A percentile compares a stretch with the other conserved stretches of the same genome.
These are phyloP conservation scores for Patellifolia procumbens DNA, from an alignment of 179 eudicot species.

Conservation along the genomic window DNA sequence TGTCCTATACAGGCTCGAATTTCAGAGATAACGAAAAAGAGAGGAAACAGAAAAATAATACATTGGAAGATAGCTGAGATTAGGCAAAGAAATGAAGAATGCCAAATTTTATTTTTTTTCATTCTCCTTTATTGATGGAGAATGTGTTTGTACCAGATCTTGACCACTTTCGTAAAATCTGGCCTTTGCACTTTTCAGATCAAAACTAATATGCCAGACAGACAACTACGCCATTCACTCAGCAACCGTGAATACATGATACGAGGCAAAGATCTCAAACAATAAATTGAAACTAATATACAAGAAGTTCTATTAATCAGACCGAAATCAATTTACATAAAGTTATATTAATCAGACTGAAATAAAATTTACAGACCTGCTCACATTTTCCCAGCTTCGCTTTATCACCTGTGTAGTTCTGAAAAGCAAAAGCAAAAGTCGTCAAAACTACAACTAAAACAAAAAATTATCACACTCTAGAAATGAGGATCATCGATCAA, in stretches of 20 bases:
- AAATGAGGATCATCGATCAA: background rate
- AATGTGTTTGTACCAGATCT: background rate
- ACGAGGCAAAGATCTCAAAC: background rate
- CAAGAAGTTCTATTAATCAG: background rate
- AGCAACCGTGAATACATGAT: background rate
- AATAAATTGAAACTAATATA: background rate
- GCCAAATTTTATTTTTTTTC: background rate
- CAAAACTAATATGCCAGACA: conserved; percentile 9
- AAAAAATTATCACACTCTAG: background rate
- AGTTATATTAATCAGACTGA: background rate
- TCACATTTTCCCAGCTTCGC: conserved; percentile 90
- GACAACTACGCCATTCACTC: background rate
- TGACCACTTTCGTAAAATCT: background rate
- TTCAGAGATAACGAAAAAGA: background rate
- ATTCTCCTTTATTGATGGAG: background rate
- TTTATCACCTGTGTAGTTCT: conserved; percentile 85
- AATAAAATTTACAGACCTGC: conserved; percentile 54
- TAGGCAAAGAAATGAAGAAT: background rate
- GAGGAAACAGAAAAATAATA: conserved; percentile 17
- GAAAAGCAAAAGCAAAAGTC: conserved; percentile 23
- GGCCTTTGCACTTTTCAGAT: background rate
- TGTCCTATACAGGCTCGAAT: conserved; percentile 2
- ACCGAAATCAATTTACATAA: conserved; percentile 20
- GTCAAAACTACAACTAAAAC: conserved; percentile 18
- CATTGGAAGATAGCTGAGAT: background rate